These are phyloP conservation scores for Boletus pseudopeckii DNA, from an alignment of 768 basidiomycete species.

Conservation along the genomic window DNA sequence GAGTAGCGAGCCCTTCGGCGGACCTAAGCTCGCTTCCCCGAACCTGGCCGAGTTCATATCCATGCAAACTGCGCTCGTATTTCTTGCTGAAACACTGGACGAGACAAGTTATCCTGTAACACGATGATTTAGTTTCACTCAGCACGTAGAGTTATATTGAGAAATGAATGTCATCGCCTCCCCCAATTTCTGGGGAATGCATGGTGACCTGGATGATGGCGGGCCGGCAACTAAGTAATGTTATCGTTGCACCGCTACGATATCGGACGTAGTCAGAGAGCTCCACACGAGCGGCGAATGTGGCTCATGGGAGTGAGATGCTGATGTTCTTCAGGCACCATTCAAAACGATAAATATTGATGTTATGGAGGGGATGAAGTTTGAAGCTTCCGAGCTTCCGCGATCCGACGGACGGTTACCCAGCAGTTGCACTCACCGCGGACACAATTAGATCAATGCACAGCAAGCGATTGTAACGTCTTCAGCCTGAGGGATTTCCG, in stretches of 20 bases:
- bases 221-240: not conserved
- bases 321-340: not conserved
- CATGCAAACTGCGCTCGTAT: not conserved
- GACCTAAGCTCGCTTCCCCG: not conserved
- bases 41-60: not conserved
- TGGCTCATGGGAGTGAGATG: not conserved
- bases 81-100: not conserved
- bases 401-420: not conserved
- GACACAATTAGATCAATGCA: no score
- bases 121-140: not conserved
- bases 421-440: no score
- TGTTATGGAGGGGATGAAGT: not conserved
- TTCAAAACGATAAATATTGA: not conserved
- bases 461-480: no score
- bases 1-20: not conserved
- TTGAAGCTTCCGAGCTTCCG: not conserved
- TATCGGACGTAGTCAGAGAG: not conserved
- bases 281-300: not conserved
- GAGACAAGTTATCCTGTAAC: not conserved
- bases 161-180: not conserved
- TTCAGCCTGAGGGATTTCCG: not conserved
- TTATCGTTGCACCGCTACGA: not conserved
- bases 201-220: not conserved
- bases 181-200: not conserved
- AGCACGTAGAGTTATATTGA: not conserved